Evolutionary conservation across 805 yeast species (phyloP), one percentile per base, ranked within the genome.

Genomic region (Candida insectalens): DNA sequence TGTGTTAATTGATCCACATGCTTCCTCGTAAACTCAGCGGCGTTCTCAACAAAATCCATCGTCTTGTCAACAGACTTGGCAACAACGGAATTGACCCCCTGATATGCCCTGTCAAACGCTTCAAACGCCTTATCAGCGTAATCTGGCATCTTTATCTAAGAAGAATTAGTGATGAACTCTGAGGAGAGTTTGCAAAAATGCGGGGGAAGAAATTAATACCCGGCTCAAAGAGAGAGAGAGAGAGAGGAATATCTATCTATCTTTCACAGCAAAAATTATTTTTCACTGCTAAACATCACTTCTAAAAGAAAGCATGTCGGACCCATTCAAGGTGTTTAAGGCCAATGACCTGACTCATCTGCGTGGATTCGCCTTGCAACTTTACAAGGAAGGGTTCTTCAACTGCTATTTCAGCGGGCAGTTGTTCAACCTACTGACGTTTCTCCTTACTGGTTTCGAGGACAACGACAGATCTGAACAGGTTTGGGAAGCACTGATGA

Each of bases 361-460:
- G 27, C 51, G 55, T 31, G 34, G 37, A 21, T 41, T 65, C 23
- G 53, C 71, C 4, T 58, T 50, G 15, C 53, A 51, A 35, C 40
- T 67, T 15, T 61, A 56, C 36, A 38, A 47, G 18, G 51, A 59
- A 7, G 63, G 67, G 4, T 53, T 56, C 14, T 69, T 72, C 42
- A 67, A 65, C 34, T 60, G 66, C 30, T 69, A 65, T 45, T 53
- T 77, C 38, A 69, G 75, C 8, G 62, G 70, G n/a, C 73, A 68
- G 37, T 83, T 76, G 47, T 61, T 66, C 42, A 60, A 67, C 34
- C 64, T 77, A 1, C 51, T 77, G 27, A 65, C 64, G 27, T 50
- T 60, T 33, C 53, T 77, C 3, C 51, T 76, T 13, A 53, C 59
- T n/a, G 46, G 59, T 46, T 35, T 20, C 40, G 17, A 45, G 39